These are phyloP conservation scores for Telopea speciosissima DNA, from an alignment of 177 flowering plant species.

Conservation along the genomic window DNA sequence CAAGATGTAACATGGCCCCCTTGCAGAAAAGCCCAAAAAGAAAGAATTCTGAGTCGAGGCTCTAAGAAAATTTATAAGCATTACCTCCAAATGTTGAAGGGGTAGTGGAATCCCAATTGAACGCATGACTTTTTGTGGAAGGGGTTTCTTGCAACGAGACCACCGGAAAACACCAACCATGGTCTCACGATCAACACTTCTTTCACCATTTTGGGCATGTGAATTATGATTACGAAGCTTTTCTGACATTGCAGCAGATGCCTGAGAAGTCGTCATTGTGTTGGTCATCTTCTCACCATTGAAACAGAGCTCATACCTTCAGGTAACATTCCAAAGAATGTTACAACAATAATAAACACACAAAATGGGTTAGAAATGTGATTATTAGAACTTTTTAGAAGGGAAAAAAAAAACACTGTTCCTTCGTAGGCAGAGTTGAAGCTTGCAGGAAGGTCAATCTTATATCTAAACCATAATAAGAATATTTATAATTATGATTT, in stretches of 20 bases:
- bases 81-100: constrained; percentile 78
- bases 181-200: constrained; percentile 45
- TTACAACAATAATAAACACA: background rate
- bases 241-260: constrained; percentile 42
- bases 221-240: constrained; percentile 43
- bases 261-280: constrained; percentile 33
- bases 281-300: constrained; percentile 69
- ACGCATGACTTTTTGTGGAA: constrained; percentile 76
- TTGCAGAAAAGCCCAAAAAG: too few species aligned
- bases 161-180: constrained; percentile 61
- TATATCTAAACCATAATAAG: too few species aligned
- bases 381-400: too few species aligned
- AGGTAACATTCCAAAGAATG: background rate
- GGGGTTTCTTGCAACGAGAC: constrained; percentile 86
- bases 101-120: constrained; percentile 84
- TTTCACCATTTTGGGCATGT: constrained; percentile 48
- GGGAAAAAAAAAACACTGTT: too few species aligned
- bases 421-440: too few species aligned
- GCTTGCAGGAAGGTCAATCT: too few species aligned
- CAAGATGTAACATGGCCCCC: too few species aligned
- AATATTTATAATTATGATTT: too few species aligned
- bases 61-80: background rate
- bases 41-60: background rate
- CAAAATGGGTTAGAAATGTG: background rate
- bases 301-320: constrained; percentile 93